A percentile compares a stretch with the other conserved stretches of the same genome.
Evolutionary conservation across 192 early-diverging fungal genomes (phyloP).

Genomic region (Jimgerdemannia flammicorona): DNA sequence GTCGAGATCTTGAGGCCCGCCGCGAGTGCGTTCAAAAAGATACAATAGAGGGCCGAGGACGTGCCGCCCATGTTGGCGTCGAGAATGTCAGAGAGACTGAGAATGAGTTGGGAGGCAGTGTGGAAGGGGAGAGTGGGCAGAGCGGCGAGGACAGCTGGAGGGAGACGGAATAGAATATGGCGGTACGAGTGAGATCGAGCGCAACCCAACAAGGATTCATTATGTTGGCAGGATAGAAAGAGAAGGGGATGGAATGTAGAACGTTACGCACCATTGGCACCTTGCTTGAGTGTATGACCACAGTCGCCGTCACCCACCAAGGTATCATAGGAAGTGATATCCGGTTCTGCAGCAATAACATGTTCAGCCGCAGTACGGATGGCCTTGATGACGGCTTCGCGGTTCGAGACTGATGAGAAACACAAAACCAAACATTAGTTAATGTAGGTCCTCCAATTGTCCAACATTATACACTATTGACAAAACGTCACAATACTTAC

Average conservation of each 20-base stretch:
- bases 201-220: background rate
- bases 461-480: background rate
- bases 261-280: constrained; percentile 41
- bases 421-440: too few species aligned
- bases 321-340: constrained; percentile 67
- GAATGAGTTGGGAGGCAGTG: constrained; percentile 13
- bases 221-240: background rate
- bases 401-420: background rate
- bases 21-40: constrained; percentile 63
- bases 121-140: constrained; percentile 11
- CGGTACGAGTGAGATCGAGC: too few species aligned
- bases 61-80: constrained; percentile 80
- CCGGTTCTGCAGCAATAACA: constrained; percentile 50
- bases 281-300: constrained; percentile 64
- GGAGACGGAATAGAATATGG: background rate
- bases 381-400: background rate
- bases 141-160: constrained; percentile 45
- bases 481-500: background rate
- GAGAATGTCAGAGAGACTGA: constrained; percentile 57
- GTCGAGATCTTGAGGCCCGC: constrained; percentile 35
- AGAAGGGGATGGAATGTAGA: constrained; percentile 1
- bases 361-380: constrained; percentile 33
- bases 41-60: constrained; percentile 73
- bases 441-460: background rate
- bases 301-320: constrained; percentile 85